phyloP scores from a whole-genome alignment of 768 basidiomycete species.

The Tephrocybe sp. region DNA sequence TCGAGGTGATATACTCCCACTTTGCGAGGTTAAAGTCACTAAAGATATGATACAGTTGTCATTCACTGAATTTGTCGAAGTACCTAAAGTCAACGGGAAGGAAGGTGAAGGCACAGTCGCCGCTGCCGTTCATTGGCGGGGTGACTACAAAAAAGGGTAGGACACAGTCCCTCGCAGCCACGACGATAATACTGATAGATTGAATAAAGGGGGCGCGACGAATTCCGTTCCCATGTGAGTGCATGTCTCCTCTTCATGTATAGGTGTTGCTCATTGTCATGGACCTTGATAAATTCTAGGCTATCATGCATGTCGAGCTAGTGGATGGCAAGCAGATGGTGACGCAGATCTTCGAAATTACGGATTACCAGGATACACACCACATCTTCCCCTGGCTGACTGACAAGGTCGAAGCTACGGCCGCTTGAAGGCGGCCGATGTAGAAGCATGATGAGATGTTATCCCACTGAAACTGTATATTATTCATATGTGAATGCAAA shows the following conservation, averaged over 20 bases:
- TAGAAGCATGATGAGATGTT: no score
- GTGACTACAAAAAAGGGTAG: conserved; percentile 6
- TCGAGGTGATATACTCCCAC: not conserved
- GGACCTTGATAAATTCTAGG: not conserved
- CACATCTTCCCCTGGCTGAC: not conserved
- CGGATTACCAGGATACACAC: conserved; percentile 4
- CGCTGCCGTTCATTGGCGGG: conserved; percentile 5
- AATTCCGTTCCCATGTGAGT: conserved; percentile 9
- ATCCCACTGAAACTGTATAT: no score
- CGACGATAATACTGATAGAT: not conserved
- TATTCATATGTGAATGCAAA: no score
- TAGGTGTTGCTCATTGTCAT: no score
- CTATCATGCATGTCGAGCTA: conserved; percentile 4
- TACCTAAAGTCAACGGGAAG: conserved; percentile 5
- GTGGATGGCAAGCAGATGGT: conserved; percentile 4
- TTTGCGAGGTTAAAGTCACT: no score
- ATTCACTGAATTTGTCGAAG: conserved; percentile 1
- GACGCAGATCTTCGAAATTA: conserved; percentile 4
- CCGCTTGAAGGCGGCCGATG: not conserved
- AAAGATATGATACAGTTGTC: no score
- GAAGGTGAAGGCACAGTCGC: conserved; percentile 8
- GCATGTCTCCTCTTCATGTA: no score
- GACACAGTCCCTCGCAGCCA: not conserved
- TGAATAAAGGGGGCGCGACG: conserved; percentile 1
- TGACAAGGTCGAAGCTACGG: not conserved